Conservation (phyloP, 2,329 filamentous ascomycete genomes). For the Botrytis aclada region DNA sequence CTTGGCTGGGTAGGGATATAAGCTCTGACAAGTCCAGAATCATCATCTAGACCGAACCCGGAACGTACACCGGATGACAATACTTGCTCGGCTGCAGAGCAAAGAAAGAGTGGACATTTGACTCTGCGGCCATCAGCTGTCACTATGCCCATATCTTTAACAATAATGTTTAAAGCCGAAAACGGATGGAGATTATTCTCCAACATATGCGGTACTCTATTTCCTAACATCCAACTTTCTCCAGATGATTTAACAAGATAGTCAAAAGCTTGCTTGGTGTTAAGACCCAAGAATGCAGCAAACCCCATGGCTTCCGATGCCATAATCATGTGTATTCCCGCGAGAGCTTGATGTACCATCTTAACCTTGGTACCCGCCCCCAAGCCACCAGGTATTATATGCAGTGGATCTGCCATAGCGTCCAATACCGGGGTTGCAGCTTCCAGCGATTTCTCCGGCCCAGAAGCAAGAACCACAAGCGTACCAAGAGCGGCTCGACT, state of each 20-base stretch:
- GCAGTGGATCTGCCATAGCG: constrained; percentile 53
- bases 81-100: constrained; percentile 39
- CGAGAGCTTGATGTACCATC: constrained; percentile 42
- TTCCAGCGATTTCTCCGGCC: constrained; percentile 41
- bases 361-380: constrained; percentile 62
- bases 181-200: constrained; percentile 46
- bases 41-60: constrained; percentile 25
- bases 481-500: constrained; percentile 67
- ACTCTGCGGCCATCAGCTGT: constrained; percentile 35
- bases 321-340: constrained; percentile 63
- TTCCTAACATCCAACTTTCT: constrained; percentile 54
- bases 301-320: constrained; percentile 60
- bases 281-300: constrained; percentile 53
- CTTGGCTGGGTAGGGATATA: constrained; percentile 28
- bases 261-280: constrained; percentile 44
- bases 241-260: constrained; percentile 27
- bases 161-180: constrained; percentile 39
- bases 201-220: constrained; percentile 52
- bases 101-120: constrained; percentile 40
- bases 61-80: constrained; percentile 25
- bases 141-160: constrained; percentile 40
- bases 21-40: constrained; percentile 27
- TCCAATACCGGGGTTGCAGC: constrained; percentile 26
- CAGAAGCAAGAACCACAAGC: constrained; percentile 72
- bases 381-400: constrained; percentile 57